phyloP scores from a whole-genome alignment of 208 protist species.

The Trypanosoma caninum region DNA sequence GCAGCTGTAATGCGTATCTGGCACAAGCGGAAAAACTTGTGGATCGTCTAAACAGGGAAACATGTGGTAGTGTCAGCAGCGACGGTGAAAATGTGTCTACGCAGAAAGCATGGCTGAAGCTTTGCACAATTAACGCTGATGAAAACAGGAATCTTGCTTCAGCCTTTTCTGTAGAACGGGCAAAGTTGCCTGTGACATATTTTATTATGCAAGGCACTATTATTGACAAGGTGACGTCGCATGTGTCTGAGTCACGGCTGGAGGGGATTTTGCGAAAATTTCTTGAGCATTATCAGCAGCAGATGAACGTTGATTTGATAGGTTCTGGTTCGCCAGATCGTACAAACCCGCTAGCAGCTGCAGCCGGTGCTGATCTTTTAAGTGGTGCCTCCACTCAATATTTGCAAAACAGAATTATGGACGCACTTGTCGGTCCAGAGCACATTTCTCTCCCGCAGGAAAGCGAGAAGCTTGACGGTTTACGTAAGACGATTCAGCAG shows the following conservation, averaged over 20 bases:
- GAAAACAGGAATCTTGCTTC: conserved; percentile 85
- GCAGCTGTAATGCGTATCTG: conserved; percentile 62
- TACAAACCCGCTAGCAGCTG: conserved; percentile 49
- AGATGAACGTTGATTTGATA: conserved; percentile 82
- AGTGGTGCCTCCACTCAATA: conserved; percentile 71
- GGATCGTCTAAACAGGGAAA: conserved; percentile 62
- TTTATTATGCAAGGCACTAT: conserved; percentile 91
- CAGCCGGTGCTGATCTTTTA: conserved; percentile 64
- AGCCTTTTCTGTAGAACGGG: conserved; percentile 82
- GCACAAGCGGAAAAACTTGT: conserved; percentile 60
- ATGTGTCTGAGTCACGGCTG: conserved; percentile 51
- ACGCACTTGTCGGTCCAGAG: conserved; percentile 60
- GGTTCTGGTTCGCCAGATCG: conserved; percentile 12
- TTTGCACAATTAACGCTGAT: conserved; percentile 84
- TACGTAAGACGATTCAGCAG: conserved; percentile 73
- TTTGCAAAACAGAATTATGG: conserved; percentile 68
- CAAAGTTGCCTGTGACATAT: conserved; percentile 82
- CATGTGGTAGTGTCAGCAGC: conserved; percentile 2
- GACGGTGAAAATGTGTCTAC: background rate
- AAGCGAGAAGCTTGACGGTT: conserved; percentile 63
- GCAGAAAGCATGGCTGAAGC: conserved; percentile 60
- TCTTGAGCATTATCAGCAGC: conserved; percentile 81
- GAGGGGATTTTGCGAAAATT: conserved; percentile 77
- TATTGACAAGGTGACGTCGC: conserved; percentile 71
- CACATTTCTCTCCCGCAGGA: conserved; percentile 80